phyloP scores from a whole-genome alignment of 140 eudicot species.

The Flaveria floridana region DNA sequence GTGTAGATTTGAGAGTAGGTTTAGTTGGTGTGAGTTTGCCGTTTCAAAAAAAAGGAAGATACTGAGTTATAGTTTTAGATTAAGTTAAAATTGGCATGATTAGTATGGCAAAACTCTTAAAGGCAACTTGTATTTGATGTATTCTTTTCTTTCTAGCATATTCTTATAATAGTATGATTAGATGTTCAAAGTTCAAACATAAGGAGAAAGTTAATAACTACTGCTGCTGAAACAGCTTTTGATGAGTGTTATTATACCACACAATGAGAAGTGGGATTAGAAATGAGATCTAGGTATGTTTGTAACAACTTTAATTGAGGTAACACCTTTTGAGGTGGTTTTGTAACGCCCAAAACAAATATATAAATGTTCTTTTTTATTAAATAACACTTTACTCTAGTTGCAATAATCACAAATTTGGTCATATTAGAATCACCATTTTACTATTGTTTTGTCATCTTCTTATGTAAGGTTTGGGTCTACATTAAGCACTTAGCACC shows the following conservation, averaged over 20 bases:
- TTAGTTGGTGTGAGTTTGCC: too few relatives aligned
- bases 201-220: neutral
- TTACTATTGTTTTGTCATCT: too few relatives aligned
- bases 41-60: neutral
- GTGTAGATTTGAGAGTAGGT: too few relatives aligned
- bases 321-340: neutral
- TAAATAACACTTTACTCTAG: neutral
- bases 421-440: too few relatives aligned
- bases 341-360: neutral
- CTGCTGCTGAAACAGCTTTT: neutral
- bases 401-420: too few relatives aligned
- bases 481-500: too few relatives aligned
- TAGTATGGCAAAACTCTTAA: neutral
- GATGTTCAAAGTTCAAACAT: neutral
- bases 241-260: neutral
- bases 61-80: neutral
- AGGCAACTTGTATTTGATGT: neutral
- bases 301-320: neutral
- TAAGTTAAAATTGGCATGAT: neutral
- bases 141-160: neutral
- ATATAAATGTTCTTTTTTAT: too few relatives aligned
- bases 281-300: neutral
- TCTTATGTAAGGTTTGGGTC: too few relatives aligned
- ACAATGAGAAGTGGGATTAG: neutral
- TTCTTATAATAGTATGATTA: neutral